Base-by-base conservation (phyloP, 495 filamentous ascomycete genomes). In the Podospora didyma region DNA sequence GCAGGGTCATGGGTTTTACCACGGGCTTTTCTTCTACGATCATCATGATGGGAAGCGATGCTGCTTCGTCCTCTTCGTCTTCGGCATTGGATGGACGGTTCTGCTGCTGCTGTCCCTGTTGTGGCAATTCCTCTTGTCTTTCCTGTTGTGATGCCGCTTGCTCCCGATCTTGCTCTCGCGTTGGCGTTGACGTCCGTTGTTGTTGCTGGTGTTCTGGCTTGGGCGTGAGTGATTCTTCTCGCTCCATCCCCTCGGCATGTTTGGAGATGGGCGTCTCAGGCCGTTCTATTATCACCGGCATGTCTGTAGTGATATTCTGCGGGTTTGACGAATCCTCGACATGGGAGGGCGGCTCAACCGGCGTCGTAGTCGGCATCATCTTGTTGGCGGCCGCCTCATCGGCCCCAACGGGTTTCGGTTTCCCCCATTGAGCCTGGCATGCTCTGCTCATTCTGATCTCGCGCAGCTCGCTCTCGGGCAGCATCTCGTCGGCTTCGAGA, bases 401-500 rank as follows among this genome's bases (percentile, higher is more conserved):
- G 41, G 62, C 16, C 31, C 58, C 62, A 20, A 48, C 54, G n/a
- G 53, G 51, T 39, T 49, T 53, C 22, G 53, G 51, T 39, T 49
- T 53, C 22, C 53, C 55, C 53, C 48, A 62, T 7, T 57, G 57
- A 16, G 51, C 42, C 23, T 46, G 49, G 31, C 46, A 70, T 55
- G 69, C 63, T 46, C 72, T 58, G 57, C 68, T 71, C 61, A 66
- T 61, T 17, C 66, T 65, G 6, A 78, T 71, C 51, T 77, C 73
- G 23, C 66, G 62, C 41, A 76, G 66, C 12, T 71, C 76, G 56
- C 67, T 70, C 55, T 70, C 65, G 28, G 69, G 66, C 9, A 81
- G 72, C 75, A 80, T 79, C 65, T 82, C 78, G 49, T 82, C 76
- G 9, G 66, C 79, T 54, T 81, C 76, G 22, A 76, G 66, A 20